Evolutionary conservation across 164 flowering plant genomes (phyloP).

Genomic region (Brasenia schreberi): DNA sequence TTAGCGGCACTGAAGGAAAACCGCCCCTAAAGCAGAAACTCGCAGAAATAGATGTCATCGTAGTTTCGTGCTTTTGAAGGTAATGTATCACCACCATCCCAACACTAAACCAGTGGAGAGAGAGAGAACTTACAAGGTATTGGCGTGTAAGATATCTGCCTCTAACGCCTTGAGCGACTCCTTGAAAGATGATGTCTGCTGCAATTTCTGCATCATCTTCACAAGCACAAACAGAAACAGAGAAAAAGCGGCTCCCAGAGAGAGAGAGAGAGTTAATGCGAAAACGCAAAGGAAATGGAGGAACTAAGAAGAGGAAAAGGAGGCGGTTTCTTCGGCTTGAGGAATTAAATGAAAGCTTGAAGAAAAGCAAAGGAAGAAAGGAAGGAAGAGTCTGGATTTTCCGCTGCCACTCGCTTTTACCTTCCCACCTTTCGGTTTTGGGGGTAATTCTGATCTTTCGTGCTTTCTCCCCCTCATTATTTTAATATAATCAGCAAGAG

Average conservation of each 20-base stretch:
- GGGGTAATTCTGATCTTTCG: too few relatives aligned
- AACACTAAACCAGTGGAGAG: neutral
- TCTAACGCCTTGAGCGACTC: slow-evolving; percentile 62
- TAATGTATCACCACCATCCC: neutral
- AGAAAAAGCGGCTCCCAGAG: neutral
- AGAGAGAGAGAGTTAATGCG: neutral
- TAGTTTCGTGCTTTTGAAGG: neutral
- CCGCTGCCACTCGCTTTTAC: too few relatives aligned
- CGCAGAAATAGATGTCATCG: neutral
- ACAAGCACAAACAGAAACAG: slow-evolving; percentile 5
- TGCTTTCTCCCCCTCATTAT: too few relatives aligned
- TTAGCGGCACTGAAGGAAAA: neutral
- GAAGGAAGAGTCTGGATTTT: neutral
- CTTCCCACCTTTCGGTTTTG: too few relatives aligned
- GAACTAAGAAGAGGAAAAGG: neutral
- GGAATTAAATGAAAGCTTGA: too few relatives aligned
- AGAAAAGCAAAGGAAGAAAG: neutral
- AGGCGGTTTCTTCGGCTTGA: neutral
- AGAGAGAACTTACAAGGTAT: slow-evolving; percentile 47
- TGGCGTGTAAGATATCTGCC: slow-evolving; percentile 75
- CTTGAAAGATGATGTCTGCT: slow-evolving; percentile 41
- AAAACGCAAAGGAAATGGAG: neutral
- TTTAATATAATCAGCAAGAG: too few relatives aligned
- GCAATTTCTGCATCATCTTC: slow-evolving; percentile 51
- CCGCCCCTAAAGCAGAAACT: neutral